Evolutionary conservation across 2,329 filamentous ascomycete genomes (phyloP).

Genomic region (Fusarium sp.): DNA sequence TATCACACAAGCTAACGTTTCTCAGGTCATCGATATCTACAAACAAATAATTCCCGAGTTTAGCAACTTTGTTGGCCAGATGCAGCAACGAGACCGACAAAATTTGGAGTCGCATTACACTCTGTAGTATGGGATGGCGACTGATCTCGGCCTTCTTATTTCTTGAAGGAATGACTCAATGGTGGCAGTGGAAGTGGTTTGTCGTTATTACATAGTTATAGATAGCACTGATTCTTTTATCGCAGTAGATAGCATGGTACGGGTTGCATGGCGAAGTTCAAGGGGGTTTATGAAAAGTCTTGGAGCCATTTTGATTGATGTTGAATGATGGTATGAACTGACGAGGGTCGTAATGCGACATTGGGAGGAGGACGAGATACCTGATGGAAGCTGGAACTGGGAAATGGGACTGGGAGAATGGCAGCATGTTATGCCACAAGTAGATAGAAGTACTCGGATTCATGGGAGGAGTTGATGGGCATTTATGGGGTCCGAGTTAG

Average conservation of each 20-base stretch:
- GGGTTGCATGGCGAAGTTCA: conserved; percentile 39
- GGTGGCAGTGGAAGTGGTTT: conserved; percentile 6
- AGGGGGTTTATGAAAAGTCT: conserved; percentile 24
- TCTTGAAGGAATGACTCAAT: conserved; percentile 12
- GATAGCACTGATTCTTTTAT: conserved; percentile 43
- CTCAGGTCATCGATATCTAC: conserved; percentile 63
- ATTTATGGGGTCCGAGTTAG: conserved; percentile 31
- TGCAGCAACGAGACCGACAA: conserved; percentile 61
- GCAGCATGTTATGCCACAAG: conserved; percentile 20
- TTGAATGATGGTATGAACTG: conserved; percentile 36
- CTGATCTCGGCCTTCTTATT: neutral
- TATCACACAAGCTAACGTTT: neutral
- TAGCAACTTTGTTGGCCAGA: conserved; percentile 61
- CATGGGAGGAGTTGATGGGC: conserved; percentile 18
- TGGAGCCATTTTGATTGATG: conserved; percentile 33
- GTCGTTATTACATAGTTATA: conserved; percentile 45
- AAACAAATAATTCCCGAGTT: conserved; percentile 70
- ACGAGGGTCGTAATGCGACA: conserved; percentile 13
- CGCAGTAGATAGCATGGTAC: conserved; percentile 40
- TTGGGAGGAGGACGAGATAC: conserved; percentile 32
- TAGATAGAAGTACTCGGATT: conserved; percentile 28
- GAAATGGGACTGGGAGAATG: conserved; percentile 11
- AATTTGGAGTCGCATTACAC: conserved; percentile 60
- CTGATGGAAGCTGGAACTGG: conserved; percentile 8
- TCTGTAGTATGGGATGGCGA: conserved; percentile 44